phyloP scores from a whole-genome alignment of 306 rosid species.

The Lathyrus tuberosus region DNA sequence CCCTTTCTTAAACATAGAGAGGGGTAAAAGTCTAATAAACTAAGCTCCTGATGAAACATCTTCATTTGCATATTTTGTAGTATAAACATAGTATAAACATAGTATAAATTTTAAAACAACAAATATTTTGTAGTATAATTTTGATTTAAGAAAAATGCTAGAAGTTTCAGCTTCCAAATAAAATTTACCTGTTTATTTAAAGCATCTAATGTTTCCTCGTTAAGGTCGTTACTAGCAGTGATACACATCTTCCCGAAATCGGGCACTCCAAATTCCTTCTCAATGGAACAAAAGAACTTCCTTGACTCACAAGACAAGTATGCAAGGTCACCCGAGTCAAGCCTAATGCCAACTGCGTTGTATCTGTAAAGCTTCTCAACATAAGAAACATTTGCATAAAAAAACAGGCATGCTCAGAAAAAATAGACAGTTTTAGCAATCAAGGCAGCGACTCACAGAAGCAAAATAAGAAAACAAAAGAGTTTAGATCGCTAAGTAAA shows the following conservation, averaged over 20 bases:
- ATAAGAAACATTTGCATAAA: constrained; percentile 12
- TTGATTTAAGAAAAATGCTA: not conserved
- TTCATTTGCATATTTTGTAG: no score
- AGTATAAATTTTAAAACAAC: not conserved
- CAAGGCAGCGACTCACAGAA: constrained; percentile 8
- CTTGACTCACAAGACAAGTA: constrained; percentile 80
- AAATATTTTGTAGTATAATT: not conserved
- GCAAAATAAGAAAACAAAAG: constrained; percentile 6
- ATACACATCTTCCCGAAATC: constrained; percentile 67
- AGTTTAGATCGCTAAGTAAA: constrained; percentile 2
- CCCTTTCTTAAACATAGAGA: no score
- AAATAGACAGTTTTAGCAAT: not conserved
- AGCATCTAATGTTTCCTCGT: constrained; percentile 96
- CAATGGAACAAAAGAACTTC: constrained; percentile 67
- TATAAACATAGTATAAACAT: no score
- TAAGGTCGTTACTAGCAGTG: constrained; percentile 95
- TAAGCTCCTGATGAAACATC: no score
- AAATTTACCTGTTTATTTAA: constrained; percentile 84
- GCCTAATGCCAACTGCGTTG: constrained; percentile 81
- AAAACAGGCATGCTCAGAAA: not conserved
- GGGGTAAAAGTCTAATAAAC: no score
- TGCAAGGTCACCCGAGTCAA: constrained; percentile 96
- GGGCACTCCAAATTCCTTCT: constrained; percentile 68
- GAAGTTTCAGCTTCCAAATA: constrained; percentile 8
- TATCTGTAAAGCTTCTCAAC: constrained; percentile 51